Percentiles rank a stretch among this genome's conserved stretches.
Conservation (phyloP, 768 basidiomycete species). For the Clitopilus hobsonii region DNA sequence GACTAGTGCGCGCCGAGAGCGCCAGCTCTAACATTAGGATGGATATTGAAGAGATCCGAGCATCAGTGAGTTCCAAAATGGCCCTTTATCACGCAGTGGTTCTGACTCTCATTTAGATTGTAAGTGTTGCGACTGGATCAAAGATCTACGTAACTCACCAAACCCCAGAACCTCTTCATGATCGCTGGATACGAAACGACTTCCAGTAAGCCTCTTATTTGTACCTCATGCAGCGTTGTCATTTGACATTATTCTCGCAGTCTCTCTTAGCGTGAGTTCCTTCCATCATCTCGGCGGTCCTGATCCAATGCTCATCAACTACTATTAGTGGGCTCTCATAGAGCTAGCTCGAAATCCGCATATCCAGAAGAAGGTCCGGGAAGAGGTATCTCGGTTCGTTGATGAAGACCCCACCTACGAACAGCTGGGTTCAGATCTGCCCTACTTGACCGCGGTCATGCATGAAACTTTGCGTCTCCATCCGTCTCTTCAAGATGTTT, state of each 20-base stretch:
- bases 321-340: slow-evolving; percentile 48
- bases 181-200: slow-evolving; percentile 51
- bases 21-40: slow-evolving; percentile 24
- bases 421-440: slow-evolving; percentile 42
- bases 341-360: slow-evolving; percentile 43
- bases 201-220: slow-evolving; percentile 28
- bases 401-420: slow-evolving; percentile 49
- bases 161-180: slow-evolving; percentile 27
- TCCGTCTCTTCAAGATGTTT: slow-evolving; percentile 30
- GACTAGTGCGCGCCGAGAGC: slow-evolving; percentile 30
- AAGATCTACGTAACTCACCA: no score
- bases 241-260: slow-evolving; percentile 11
- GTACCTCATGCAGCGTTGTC: background rate
- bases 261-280: slow-evolving; percentile 30
- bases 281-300: background rate
- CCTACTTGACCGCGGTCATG: slow-evolving; percentile 51
- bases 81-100: background rate
- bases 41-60: slow-evolving; percentile 31
- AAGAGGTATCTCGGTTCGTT: slow-evolving; percentile 40
- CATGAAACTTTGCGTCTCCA: slow-evolving; percentile 43
- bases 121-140: no score
- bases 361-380: slow-evolving; percentile 42
- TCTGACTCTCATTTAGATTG: background rate
- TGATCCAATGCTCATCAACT: background rate
- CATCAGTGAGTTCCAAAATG: slow-evolving; percentile 21